A percentile compares a stretch with the other conserved stretches of the same genome.
Evolutionary conservation across 768 basidiomycete genomes (phyloP).

Genomic region (Psilocybe tampanensis): DNA sequence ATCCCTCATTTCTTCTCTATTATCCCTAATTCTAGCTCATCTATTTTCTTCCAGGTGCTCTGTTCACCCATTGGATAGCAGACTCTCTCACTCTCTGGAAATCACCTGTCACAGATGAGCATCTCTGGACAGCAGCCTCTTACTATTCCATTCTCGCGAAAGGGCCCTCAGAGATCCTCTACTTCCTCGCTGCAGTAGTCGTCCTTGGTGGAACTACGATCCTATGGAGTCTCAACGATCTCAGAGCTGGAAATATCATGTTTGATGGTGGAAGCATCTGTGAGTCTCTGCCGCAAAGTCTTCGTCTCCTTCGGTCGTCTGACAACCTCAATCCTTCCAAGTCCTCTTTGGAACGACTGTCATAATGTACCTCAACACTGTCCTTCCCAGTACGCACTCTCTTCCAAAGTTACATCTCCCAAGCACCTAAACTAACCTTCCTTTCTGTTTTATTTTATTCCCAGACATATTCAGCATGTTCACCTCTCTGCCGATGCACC

Average conservation of each 20-base stretch:
- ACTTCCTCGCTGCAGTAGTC: constrained; percentile 58
- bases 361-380: constrained; percentile 73
- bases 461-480: constrained; percentile 68
- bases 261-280: constrained; percentile 91
- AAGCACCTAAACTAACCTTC: too few relatives aligned
- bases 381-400: constrained; percentile 69
- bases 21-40: background rate
- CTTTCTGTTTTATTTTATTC: too few relatives aligned
- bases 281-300: constrained; percentile 39
- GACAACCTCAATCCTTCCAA: constrained; percentile 27
- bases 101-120: constrained; percentile 81
- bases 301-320: constrained; percentile 6
- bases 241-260: constrained; percentile 84
- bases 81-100: constrained; percentile 91
- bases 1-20: constrained; percentile 18
- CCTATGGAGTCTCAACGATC: constrained; percentile 77
- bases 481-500: constrained; percentile 54
- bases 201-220: constrained; percentile 66
- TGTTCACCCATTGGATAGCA: constrained; percentile 93
- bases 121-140: constrained; percentile 79
- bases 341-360: constrained; percentile 79
- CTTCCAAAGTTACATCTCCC: constrained; percentile 2
- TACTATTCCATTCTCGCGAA: constrained; percentile 83
- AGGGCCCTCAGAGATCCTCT: constrained; percentile 57
- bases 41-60: constrained; percentile 51